phyloP scores from a whole-genome alignment of 2,329 filamentous ascomycete species.

The Sarocladium oryzae region DNA sequence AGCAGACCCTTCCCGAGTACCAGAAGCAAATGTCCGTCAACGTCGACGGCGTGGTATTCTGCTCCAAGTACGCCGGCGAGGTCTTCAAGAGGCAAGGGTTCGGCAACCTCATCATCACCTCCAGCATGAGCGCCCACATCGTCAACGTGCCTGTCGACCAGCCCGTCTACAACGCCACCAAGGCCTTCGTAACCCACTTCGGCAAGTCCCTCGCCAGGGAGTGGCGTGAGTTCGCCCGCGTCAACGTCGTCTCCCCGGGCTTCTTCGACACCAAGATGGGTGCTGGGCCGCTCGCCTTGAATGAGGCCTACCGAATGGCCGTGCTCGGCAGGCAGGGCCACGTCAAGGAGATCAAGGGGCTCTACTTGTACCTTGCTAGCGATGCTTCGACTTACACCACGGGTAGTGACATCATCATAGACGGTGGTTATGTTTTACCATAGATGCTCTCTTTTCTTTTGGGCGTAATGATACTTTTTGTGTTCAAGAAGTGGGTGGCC shows the following conservation, averaged over 20 bases:
- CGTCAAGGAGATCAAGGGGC: slow-evolving; percentile 59
- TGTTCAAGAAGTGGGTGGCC: too few relatives aligned
- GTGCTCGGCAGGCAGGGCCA: slow-evolving; percentile 50
- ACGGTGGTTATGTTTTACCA: slow-evolving; percentile 29
- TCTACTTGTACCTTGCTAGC: slow-evolving; percentile 47
- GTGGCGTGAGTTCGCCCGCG: slow-evolving; percentile 51
- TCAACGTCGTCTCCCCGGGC: slow-evolving; percentile 42
- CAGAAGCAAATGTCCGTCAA: slow-evolving; percentile 45
- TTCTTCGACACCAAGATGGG: slow-evolving; percentile 52
- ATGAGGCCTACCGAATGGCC: slow-evolving; percentile 44
- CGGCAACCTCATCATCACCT: slow-evolving; percentile 46
- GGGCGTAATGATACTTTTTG: too few relatives aligned
- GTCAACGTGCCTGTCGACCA: slow-evolving; percentile 48
- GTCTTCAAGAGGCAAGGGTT: slow-evolving; percentile 33
- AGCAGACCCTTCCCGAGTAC: slow-evolving; percentile 46
- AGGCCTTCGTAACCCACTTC: slow-evolving; percentile 50
- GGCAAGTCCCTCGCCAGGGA: slow-evolving; percentile 49
- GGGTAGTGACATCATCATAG: slow-evolving; percentile 41
- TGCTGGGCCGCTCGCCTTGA: slow-evolving; percentile 29
- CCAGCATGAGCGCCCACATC: slow-evolving; percentile 41
- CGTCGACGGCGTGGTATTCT: slow-evolving; percentile 37
- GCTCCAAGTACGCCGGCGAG: slow-evolving; percentile 32
- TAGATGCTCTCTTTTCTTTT: slow-evolving; percentile 10
- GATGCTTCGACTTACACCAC: slow-evolving; percentile 45
- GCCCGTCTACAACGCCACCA: slow-evolving; percentile 50